Percentiles rank a stretch among this genome's conserved stretches.
phyloP scores from a whole-genome alignment of 1,284 basidiomycete genomes.

The Hypsizygus ulmarius region DNA sequence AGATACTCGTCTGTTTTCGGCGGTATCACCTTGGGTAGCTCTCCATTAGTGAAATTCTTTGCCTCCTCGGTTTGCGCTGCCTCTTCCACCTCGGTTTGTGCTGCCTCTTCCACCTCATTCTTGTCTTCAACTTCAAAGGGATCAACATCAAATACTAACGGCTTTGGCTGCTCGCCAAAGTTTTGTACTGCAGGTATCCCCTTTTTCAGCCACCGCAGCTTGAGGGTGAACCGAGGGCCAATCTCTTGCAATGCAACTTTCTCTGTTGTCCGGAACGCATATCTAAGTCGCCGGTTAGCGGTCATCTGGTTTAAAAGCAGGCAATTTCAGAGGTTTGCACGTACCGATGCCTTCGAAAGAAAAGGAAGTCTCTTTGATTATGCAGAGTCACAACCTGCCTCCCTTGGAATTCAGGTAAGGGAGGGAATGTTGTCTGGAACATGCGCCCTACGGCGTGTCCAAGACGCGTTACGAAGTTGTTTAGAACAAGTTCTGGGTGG shows the following conservation, averaged over 20 bases:
- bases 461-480: constrained; percentile 92
- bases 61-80: constrained; percentile 13
- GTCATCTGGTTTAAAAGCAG: neutral
- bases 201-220: constrained; percentile 86
- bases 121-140: constrained; percentile 33
- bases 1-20: constrained; percentile 69
- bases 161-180: constrained; percentile 57
- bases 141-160: constrained; percentile 62
- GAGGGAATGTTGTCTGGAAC: constrained; percentile 95
- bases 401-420: constrained; percentile 93
- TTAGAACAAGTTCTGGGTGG: constrained; percentile 93
- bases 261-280: constrained; percentile 88
- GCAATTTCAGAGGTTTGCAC: neutral
- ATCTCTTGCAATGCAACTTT: constrained; percentile 97
- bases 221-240: constrained; percentile 95
- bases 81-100: no score
- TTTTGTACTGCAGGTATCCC: constrained; percentile 80
- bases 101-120: constrained; percentile 20
- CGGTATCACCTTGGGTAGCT: constrained; percentile 31
- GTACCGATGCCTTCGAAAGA: constrained; percentile 91
- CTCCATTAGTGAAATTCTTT: constrained; percentile 13
- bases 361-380: constrained; percentile 97
- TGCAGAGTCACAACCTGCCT: constrained; percentile 97
- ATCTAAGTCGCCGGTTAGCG: constrained; percentile 46
- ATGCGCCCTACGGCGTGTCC: constrained; percentile 92